Base-by-base conservation (phyloP, 2,329 filamentous ascomycete species). In the Monosporascus sp. region DNA sequence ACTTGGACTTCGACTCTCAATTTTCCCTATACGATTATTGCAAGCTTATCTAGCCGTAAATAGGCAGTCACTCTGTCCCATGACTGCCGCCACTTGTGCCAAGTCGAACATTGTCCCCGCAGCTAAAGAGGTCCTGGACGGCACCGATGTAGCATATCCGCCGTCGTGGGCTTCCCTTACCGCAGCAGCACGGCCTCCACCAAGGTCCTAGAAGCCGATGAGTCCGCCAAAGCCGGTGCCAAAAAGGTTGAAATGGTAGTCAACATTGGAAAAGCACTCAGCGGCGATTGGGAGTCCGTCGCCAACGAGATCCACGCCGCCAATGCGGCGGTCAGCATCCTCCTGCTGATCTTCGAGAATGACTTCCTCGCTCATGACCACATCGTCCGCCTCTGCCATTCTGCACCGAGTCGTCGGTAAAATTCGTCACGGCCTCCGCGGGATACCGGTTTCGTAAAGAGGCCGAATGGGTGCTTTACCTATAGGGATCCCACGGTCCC, bases 271-370 rank as follows among this genome's bases (percentile, higher is more conserved):
- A 83, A 84, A 58, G 81, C 72, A 0, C 73, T 83, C 0, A 69
- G 77, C 17, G 75, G 73, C 0, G 77, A 85, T 31, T 85, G 81
- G 80, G 72, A 71, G 7, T 85, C 83, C 56, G 79, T 85, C 14
- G 60, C 65, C 0, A 63, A 73, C 6, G 81, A 85, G 60, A 79
- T 85, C 48, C 61, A 83, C 55, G 79, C 84, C 14, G 60, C 64
- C 0, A 62, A 73, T 5, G 61, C 72, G 0, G 72, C 70, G 0
- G 79, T 83, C 24, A 7, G 3, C 0, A 69, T 74, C 1, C 69
- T 85, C 7, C 85, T 85, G 61, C 80, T 85, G 49, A 85, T 85
- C 48, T 84, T 85, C 52, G 81, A 85, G 59, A 85, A 82, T 58
- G 80, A 83, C 60, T 85, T 77, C 56, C 72, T 85, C 0, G 27